Evolutionary conservation across 148 eudicot genomes (phyloP).

Genomic region (Amaranthus palmeri): DNA sequence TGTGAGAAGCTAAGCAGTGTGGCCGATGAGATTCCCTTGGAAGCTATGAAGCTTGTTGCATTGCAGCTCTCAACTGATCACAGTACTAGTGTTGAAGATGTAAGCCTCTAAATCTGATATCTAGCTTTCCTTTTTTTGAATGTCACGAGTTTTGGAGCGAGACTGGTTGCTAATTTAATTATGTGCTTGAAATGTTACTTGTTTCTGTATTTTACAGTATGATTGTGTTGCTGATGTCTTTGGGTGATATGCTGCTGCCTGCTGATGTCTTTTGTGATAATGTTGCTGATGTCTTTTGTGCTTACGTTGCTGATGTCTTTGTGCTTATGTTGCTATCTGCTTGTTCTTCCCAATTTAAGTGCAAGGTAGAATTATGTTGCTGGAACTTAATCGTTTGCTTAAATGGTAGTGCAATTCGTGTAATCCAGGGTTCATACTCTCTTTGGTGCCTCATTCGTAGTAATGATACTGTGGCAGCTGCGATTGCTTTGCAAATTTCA

Average conservation of each 20-base stretch:
- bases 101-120: conserved; percentile 33
- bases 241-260: neutral
- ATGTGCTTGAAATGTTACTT: conserved; percentile 14
- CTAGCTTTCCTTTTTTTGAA: neutral
- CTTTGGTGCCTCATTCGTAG: neutral
- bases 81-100: conserved; percentile 93
- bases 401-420: neutral
- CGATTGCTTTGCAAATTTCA: neutral
- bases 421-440: too few species aligned
- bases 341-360: conserved; percentile 11
- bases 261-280: neutral
- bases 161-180: conserved; percentile 1
- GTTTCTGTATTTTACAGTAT: conserved; percentile 3
- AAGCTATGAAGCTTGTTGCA: conserved; percentile 53
- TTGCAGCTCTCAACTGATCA: conserved; percentile 96
- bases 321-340: conserved; percentile 2
- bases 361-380: neutral
- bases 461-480: neutral
- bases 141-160: neutral
- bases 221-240: conserved; percentile 1
- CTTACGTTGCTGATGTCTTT: neutral
- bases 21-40: conserved; percentile 39
- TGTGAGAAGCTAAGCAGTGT: conserved; percentile 36
- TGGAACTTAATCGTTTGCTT: neutral
- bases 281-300: conserved; percentile 9